Evolutionary conservation across 2,329 filamentous ascomycete species (phyloP), one percentile per base, ranked within the genome.

Genomic region (Colletotrichum costaricense): DNA sequence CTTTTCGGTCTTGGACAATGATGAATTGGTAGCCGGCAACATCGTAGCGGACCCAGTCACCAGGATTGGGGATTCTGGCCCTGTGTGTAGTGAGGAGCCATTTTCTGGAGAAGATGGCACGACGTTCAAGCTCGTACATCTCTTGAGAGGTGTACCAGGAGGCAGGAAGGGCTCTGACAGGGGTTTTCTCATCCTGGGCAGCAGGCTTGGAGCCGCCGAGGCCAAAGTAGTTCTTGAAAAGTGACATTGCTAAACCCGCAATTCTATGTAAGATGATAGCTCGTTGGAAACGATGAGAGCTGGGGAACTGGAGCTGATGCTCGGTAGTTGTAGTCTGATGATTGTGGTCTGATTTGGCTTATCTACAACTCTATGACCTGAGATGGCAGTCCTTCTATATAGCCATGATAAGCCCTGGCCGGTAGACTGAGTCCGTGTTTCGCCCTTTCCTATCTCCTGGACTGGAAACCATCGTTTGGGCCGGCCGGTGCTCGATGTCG

Each of bases 11-110:
- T 19, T 81, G 81, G 65, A 84, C 82, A 12, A 91, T 79, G 76
- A 91, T 81, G 78, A 92, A 88, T 28, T 88, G 83, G 79, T 87
- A 91, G 14, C 86, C 89, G 7, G 89, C 88, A 5, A 90, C 79
- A 14, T 87, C 84, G 74, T 86, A 91, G 24, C 86, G 85, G 33
- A 90, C 83, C 80, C 88, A 92, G 78, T 91, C 88, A 5, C 90
- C 90, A 7, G 83, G 76, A 62, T 89, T 86, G 70, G 79, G 78
- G 55, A 90, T 81, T 69, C 88, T 84, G 67, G 82, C 81, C 76
- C 86, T 82, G 83, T 91, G 85, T 66, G 89, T 90, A 30, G 87
- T 85, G 56, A 90, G 84, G 46, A 88, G 84, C 88, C 88, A 90
- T 76, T 87, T 86, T 76, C 84, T 84, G 52, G 88, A 90, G 79